A percentile compares a stretch with the other conserved stretches of the same genome.
Conservation (phyloP, 495 filamentous ascomycete species). For the Aspergillus saccharolyticus region DNA sequence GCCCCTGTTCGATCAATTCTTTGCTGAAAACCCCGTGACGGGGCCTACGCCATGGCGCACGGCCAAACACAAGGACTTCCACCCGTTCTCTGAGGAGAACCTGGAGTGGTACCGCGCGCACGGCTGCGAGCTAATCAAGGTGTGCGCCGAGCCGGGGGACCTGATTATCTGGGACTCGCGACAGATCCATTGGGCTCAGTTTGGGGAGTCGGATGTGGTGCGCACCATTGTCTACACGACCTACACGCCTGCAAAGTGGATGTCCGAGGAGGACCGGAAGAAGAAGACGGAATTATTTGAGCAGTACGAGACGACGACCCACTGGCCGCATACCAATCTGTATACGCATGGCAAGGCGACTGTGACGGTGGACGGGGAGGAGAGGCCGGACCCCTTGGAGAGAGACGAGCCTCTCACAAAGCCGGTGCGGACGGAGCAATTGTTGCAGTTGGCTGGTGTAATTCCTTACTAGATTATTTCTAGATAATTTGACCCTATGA, state of each 20-base stretch:
- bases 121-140: slow-evolving; percentile 30
- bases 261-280: slow-evolving; percentile 24
- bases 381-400: slow-evolving; percentile 27
- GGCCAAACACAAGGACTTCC: slow-evolving; percentile 27
- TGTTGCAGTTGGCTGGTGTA: slow-evolving; percentile 32
- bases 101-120: slow-evolving; percentile 30
- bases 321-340: slow-evolving; percentile 40
- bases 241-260: slow-evolving; percentile 33
- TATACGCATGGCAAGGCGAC: slow-evolving; percentile 17
- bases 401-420: slow-evolving; percentile 29
- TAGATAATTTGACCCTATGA: too few species aligned
- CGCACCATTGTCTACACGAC: slow-evolving; percentile 35
- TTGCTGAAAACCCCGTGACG: slow-evolving; percentile 20
- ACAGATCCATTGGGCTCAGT: slow-evolving; percentile 29
- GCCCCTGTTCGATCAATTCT: slow-evolving; percentile 28
- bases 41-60: slow-evolving; percentile 16
- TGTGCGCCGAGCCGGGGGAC: slow-evolving; percentile 37
- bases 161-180: slow-evolving; percentile 43
- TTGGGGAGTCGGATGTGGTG: slow-evolving; percentile 22
- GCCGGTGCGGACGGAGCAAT: slow-evolving; percentile 26
- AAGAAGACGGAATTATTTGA: slow-evolving; percentile 35
- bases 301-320: slow-evolving; percentile 33
- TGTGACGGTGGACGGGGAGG: slow-evolving; percentile 23
- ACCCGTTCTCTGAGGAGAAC: slow-evolving; percentile 26
- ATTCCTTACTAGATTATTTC: slow-evolving; percentile 27